Evolutionary conservation across 768 basidiomycete species (phyloP).

Genomic region (Epithele typhae): DNA sequence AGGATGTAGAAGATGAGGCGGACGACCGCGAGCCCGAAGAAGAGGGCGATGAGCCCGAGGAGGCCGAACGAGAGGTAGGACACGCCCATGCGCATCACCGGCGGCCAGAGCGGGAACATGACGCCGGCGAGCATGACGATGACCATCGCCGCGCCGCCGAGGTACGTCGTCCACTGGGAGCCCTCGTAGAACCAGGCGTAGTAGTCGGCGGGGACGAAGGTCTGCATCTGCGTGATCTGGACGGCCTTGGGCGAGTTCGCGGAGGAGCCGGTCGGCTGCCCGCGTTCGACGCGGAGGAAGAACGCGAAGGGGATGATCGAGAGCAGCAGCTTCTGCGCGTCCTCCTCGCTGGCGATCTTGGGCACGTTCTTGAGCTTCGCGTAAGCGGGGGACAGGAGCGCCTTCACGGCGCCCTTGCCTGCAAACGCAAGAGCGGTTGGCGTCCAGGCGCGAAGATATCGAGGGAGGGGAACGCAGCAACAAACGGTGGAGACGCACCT

Average conservation of each 20-base stretch:
- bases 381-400: constrained; percentile 89
- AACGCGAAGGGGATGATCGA: constrained; percentile 80
- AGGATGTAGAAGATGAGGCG: constrained; percentile 92
- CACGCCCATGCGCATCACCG: constrained; percentile 86
- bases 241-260: constrained; percentile 76
- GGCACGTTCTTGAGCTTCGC: constrained; percentile 80
- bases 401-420: constrained; percentile 94
- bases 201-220: constrained; percentile 75
- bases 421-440: background rate
- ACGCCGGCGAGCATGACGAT: constrained; percentile 91
- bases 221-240: constrained; percentile 75
- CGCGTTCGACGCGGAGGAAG: constrained; percentile 88
- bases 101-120: constrained; percentile 99
- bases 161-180: constrained; percentile 89
- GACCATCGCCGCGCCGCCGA: constrained; percentile 89
- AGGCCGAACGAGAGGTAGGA: constrained; percentile 92
- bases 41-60: constrained; percentile 82
- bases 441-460: background rate
- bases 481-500: constrained; percentile 58
- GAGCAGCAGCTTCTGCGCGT: constrained; percentile 65
- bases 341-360: constrained; percentile 66
- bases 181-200: constrained; percentile 98
- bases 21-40: constrained; percentile 88
- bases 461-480: background rate
- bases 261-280: constrained; percentile 54